These are phyloP conservation scores for Cicer pinnatifidum DNA, from an alignment of 306 rosid species.

Conservation along the genomic window DNA sequence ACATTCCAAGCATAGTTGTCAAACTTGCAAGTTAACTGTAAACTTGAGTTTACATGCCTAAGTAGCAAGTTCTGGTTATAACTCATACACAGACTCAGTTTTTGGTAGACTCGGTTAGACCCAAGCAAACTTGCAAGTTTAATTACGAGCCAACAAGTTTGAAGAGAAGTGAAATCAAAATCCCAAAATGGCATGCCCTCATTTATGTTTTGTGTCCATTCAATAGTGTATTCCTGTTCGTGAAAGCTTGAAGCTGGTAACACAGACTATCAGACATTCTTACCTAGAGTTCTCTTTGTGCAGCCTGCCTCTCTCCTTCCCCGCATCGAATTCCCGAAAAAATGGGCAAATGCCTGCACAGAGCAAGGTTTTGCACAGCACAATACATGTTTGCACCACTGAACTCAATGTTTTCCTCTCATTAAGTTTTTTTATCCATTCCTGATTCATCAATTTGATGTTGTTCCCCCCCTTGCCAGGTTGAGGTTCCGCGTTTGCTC, in stretches of 20 bases:
- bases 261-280: neutral
- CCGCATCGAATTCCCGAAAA: neutral
- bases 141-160: neutral
- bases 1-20: slow-evolving; percentile 8
- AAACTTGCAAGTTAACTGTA: neutral
- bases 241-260: neutral
- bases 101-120: neutral
- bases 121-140: neutral
- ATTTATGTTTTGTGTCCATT: neutral
- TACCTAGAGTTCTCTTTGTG: neutral
- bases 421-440: neutral
- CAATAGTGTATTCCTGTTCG: neutral
- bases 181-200: neutral
- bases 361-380: neutral
- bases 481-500: neutral
- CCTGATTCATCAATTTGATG: neutral
- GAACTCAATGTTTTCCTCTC: neutral
- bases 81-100: neutral
- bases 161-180: neutral
- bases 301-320: neutral
- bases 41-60: neutral
- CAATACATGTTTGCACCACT: neutral
- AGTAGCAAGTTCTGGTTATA: neutral
- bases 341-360: neutral
- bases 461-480: neutral